A percentile compares a stretch with the other conserved stretches of the same genome.
Conservation (phyloP, 768 basidiomycete species). For the Tylopilus plumbeoviolaceoides region DNA sequence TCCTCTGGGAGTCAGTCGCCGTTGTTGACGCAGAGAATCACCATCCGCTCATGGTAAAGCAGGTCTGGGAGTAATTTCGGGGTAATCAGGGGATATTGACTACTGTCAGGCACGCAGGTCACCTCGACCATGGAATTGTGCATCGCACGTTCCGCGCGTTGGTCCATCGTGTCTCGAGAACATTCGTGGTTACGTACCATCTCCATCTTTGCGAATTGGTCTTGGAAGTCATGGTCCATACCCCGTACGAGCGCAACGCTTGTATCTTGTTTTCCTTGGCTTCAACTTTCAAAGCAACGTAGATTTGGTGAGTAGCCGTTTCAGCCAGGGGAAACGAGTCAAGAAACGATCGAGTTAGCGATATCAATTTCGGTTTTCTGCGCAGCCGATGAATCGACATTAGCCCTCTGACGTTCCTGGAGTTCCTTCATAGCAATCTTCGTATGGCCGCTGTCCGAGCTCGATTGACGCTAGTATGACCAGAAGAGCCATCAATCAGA, state of each 20-base stretch:
- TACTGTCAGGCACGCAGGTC: conserved; percentile 83
- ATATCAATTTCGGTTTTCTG: conserved; percentile 31
- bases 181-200: conserved; percentile 26
- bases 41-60: conserved; percentile 87
- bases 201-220: conserved; percentile 51
- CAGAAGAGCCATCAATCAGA: not conserved
- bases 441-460: conserved; percentile 18
- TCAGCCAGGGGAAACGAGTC: conserved; percentile 39
- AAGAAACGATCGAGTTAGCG: not conserved
- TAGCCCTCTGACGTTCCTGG: conserved; percentile 35
- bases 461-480: conserved; percentile 25
- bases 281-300: conserved; percentile 44
- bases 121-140: conserved; percentile 95
- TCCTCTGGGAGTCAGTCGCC: conserved; percentile 89
- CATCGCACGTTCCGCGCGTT: conserved; percentile 87
- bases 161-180: conserved; percentile 64
- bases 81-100: conserved; percentile 99
- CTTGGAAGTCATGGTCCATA: conserved; percentile 46
- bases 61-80: conserved; percentile 92
- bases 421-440: conserved; percentile 15
- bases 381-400: conserved; percentile 33
- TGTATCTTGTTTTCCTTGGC: conserved; percentile 35
- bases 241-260: conserved; percentile 32
- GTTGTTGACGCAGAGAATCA: conserved; percentile 91
- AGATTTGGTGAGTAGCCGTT: conserved; percentile 48